phyloP scores from a whole-genome alignment of 805 yeast species.

The Wickerhamiella parazyma region DNA sequence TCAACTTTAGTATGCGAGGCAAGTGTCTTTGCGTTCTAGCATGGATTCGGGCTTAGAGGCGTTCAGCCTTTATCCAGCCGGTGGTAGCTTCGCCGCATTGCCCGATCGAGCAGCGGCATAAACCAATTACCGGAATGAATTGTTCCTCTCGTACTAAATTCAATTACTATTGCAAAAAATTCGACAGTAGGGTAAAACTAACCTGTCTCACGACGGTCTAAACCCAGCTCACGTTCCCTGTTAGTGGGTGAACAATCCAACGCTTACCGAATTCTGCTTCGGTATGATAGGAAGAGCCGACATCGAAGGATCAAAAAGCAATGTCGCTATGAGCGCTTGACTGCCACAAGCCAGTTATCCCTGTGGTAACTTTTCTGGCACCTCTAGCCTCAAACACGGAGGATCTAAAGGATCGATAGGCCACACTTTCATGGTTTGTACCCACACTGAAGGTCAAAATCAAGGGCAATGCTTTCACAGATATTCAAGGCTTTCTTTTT shows the following conservation, averaged over 20 bases:
- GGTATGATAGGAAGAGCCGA: conserved; percentile 39
- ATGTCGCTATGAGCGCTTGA: conserved; percentile 37
- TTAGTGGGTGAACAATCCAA: conserved; percentile 37
- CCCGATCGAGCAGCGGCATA: conserved; percentile 36
- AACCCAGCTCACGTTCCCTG: conserved; percentile 34
- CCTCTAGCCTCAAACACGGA: conserved; percentile 35
- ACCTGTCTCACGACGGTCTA: conserved; percentile 36
- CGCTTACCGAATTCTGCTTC: conserved; percentile 37
- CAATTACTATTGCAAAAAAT: conserved; percentile 11
- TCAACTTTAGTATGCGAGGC: conserved; percentile 32
- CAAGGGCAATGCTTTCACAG: too few relatives aligned
- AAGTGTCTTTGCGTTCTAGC: conserved; percentile 35
- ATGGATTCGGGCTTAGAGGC: conserved; percentile 42
- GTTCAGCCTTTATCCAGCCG: conserved; percentile 33
- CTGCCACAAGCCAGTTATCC: conserved; percentile 36
- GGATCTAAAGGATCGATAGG: conserved; percentile 38
- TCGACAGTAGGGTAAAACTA: conserved; percentile 34
- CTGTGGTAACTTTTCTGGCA: conserved; percentile 34
- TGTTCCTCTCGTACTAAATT: conserved; percentile 31
- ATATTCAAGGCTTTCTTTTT: too few relatives aligned
- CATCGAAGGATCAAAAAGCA: conserved; percentile 37
- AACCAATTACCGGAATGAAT: conserved; percentile 36
- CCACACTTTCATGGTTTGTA: conserved; percentile 37
- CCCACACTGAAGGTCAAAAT: conserved; percentile 27
- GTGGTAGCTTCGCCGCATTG: conserved; percentile 38